These are phyloP conservation scores for Plasmodium gaboni DNA, from an alignment of 169 alveolate genomes.

Conservation along the genomic window DNA sequence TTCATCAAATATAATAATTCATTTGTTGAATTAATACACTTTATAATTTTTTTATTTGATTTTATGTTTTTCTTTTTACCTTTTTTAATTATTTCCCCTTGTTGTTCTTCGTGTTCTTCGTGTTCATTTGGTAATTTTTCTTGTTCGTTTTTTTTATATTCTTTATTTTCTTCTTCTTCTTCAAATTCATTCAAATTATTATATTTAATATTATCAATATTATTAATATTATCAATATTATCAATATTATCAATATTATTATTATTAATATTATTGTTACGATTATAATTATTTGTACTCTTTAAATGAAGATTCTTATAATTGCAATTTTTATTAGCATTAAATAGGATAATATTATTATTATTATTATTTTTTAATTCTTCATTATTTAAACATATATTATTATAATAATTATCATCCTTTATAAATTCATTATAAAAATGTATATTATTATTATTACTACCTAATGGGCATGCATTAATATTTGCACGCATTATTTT, in stretches of 20 bases:
- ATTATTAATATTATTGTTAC: background rate
- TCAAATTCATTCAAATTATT: too few species aligned
- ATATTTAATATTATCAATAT: background rate
- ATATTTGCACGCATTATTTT: constrained; percentile 5
- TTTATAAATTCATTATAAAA: constrained; percentile 12
- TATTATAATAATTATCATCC: constrained; percentile 10
- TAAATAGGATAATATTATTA: background rate
- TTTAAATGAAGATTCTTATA: too few species aligned
- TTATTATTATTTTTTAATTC: constrained; percentile 6
- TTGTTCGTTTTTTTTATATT: background rate
- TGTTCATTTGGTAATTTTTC: constrained; percentile 1
- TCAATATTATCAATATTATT: background rate
- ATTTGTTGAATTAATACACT: background rate
- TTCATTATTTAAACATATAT: background rate
- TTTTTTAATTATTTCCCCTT: constrained; percentile 5
- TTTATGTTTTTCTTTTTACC: background rate
- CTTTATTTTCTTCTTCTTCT: background rate
- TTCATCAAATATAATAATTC: background rate
- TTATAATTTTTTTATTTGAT: background rate
- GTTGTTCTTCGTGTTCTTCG: background rate
- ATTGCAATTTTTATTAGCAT: too few species aligned
- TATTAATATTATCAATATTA: constrained; percentile 3
- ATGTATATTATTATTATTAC: background rate
- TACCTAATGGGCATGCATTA: constrained; percentile 3
- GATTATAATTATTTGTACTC: background rate